Evolutionary conservation across 495 filamentous ascomycete genomes (phyloP).

Genomic region (Penicillium waksmanii): DNA sequence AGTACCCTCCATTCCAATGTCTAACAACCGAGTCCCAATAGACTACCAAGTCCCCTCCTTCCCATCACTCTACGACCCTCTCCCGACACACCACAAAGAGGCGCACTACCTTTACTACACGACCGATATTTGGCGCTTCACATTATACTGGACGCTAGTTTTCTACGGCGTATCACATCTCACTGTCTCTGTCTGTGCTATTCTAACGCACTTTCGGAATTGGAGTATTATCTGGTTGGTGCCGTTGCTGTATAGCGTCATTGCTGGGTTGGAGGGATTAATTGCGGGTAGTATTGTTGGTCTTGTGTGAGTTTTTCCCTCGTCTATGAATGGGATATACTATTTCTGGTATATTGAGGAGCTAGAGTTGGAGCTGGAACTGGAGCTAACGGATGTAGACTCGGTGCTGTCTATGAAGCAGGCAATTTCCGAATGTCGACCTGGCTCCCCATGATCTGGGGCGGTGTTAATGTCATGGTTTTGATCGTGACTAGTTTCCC

Average conservation of each 20-base stretch:
- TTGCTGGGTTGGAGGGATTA: slow-evolving; percentile 80
- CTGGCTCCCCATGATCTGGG: slow-evolving; percentile 96
- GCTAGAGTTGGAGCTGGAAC: slow-evolving; percentile 3
- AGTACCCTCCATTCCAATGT: slow-evolving; percentile 25
- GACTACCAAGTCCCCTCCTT: slow-evolving; percentile 77
- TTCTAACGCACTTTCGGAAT: slow-evolving; percentile 68
- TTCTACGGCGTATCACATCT: slow-evolving; percentile 50
- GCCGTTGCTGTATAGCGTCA: slow-evolving; percentile 71
- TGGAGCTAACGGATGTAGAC: slow-evolving; percentile 51
- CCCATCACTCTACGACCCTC: slow-evolving; percentile 85
- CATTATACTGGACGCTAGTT: slow-evolving; percentile 79
- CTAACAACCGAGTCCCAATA: slow-evolving; percentile 58
- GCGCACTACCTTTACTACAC: slow-evolving; percentile 76
- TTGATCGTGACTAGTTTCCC: slow-evolving; percentile 91
- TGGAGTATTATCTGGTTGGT: slow-evolving; percentile 79
- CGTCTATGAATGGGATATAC: neutral
- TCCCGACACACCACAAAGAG: slow-evolving; percentile 52
- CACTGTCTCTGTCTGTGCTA: slow-evolving; percentile 68
- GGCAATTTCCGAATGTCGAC: slow-evolving; percentile 94
- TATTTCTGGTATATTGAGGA: neutral
- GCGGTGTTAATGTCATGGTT: slow-evolving; percentile 86
- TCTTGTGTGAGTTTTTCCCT: slow-evolving; percentile 67
- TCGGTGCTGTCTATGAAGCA: slow-evolving; percentile 84
- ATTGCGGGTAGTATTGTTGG: slow-evolving; percentile 90
- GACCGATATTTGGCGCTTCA: slow-evolving; percentile 88